Conservation (phyloP, 202 grass and related monocot species). For the Hordeum pubiflorum region DNA sequence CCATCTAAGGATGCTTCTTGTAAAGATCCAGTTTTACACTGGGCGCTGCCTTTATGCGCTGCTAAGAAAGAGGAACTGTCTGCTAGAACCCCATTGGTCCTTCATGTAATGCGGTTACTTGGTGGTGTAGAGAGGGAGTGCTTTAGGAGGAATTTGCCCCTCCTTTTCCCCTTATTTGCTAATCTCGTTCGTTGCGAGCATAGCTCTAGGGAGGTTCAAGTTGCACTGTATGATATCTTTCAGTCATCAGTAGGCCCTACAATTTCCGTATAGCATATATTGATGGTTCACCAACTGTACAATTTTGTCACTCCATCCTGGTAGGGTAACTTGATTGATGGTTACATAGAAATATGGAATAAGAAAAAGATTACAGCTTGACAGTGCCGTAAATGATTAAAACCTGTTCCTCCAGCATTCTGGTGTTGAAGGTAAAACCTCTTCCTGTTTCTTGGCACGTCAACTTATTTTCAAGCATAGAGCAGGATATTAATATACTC, state of each 20-base stretch:
- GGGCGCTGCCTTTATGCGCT: conserved; percentile 46
- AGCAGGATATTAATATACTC: conserved; percentile 11
- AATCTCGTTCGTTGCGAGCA: conserved; percentile 90
- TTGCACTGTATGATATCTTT: conserved; percentile 72
- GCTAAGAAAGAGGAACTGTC: conserved; percentile 76
- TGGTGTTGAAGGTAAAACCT: conserved; percentile 34
- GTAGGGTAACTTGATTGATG: conserved; percentile 23
- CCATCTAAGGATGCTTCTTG: conserved; percentile 29
- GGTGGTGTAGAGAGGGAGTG: conserved; percentile 51
- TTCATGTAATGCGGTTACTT: conserved; percentile 66
- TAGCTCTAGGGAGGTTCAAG: conserved; percentile 63
- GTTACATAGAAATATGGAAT: conserved; percentile 27
- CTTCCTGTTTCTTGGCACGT: conserved; percentile 5
- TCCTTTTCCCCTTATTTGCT: conserved; percentile 75
- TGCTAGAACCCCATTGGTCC: conserved; percentile 61
- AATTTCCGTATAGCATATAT: conserved; percentile 42
- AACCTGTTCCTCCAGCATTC: conserved; percentile 12
- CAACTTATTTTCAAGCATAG: background rate
- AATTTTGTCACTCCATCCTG: conserved; percentile 36
- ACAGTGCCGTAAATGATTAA: conserved; percentile 27
- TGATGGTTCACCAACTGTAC: conserved; percentile 20
- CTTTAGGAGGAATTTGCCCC: conserved; percentile 72
- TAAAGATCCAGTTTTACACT: conserved; percentile 22
- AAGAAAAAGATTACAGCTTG: conserved; percentile 30
- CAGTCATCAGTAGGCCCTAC: conserved; percentile 71